Evolutionary conservation across 2,329 filamentous ascomycete species (phyloP).

Genomic region (Alternaria alternata): DNA sequence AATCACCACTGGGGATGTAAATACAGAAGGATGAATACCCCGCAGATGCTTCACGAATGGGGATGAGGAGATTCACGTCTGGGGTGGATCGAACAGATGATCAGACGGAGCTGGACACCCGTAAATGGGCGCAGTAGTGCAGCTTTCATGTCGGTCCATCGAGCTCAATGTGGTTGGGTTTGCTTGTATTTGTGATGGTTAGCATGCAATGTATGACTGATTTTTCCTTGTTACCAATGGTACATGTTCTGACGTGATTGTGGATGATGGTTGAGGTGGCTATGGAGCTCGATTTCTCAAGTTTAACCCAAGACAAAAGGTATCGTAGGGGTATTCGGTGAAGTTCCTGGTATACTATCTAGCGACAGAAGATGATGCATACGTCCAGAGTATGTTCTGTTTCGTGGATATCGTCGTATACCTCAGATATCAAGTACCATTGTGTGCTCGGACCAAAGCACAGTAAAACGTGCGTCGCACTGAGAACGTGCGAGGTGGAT

Average conservation of each 20-base stretch:
- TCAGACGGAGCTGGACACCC: constrained; percentile 27
- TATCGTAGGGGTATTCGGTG: not conserved
- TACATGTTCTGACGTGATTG: not conserved
- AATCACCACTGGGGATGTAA: constrained; percentile 44
- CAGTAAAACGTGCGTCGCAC: not conserved
- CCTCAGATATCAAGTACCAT: not conserved
- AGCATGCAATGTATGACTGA: constrained; percentile 50
- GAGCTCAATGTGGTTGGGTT: constrained; percentile 40
- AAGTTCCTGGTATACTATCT: not conserved
- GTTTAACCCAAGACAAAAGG: not conserved
- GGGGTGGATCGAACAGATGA: constrained; percentile 33
- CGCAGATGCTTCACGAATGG: constrained; percentile 27
- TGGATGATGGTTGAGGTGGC: not conserved
- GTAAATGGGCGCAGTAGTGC: constrained; percentile 26
- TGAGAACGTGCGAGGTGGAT: not conserved
- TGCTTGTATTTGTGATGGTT: constrained; percentile 50
- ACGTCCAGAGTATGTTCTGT: not conserved
- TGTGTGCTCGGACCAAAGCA: not conserved
- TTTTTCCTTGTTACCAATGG: constrained; percentile 23
- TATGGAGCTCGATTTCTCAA: not conserved
- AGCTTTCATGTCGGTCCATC: constrained; percentile 40
- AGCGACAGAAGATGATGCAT: not conserved
- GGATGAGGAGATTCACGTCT: constrained; percentile 21
- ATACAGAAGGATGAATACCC: constrained; percentile 38
- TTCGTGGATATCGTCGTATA: not conserved